phyloP scores from a whole-genome alignment of 2,329 filamentous ascomycete genomes.

The Conoideocrella luteorostrata region DNA sequence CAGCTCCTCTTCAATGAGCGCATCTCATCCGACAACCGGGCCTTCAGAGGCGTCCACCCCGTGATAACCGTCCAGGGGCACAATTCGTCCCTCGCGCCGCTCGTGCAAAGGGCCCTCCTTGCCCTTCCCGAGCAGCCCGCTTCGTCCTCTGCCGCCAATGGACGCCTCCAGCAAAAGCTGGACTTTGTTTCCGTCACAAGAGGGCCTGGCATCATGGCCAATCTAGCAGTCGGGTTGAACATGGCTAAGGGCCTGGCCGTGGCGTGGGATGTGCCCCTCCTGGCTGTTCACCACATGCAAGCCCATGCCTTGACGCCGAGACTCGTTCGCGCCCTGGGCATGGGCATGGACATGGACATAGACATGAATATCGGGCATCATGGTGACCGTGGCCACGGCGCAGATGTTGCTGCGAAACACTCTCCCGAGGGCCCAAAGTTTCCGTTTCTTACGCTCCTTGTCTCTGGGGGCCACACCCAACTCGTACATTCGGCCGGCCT shows the following conservation, averaged over 20 bases:
- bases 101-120: conserved; percentile 59
- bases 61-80: conserved; percentile 70
- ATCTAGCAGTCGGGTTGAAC: conserved; percentile 71
- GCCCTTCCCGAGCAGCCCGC: conserved; percentile 34
- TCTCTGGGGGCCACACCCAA: conserved; percentile 88
- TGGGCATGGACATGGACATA: too few species aligned
- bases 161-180: conserved; percentile 39
- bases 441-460: conserved; percentile 81
- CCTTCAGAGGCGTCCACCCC: conserved; percentile 74
- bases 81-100: conserved; percentile 58
- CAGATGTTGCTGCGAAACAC: too few species aligned
- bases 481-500: conserved; percentile 68
- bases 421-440: conserved; percentile 59
- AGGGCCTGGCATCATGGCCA: conserved; percentile 81
- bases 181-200: conserved; percentile 87
- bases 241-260: conserved; percentile 81
- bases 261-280: conserved; percentile 74
- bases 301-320: conserved; percentile 87
- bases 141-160: background rate
- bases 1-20: conserved; percentile 73
- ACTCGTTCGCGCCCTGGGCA: conserved; percentile 58
- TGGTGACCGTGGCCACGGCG: too few species aligned
- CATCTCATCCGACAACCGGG: conserved; percentile 71
- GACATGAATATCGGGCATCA: too few species aligned
- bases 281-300: conserved; percentile 96